Evolutionary conservation across 176 grass and related monocot genomes (phyloP), one percentile per base, ranked within the genome.

Genomic region (Eragrostis nindensis): DNA sequence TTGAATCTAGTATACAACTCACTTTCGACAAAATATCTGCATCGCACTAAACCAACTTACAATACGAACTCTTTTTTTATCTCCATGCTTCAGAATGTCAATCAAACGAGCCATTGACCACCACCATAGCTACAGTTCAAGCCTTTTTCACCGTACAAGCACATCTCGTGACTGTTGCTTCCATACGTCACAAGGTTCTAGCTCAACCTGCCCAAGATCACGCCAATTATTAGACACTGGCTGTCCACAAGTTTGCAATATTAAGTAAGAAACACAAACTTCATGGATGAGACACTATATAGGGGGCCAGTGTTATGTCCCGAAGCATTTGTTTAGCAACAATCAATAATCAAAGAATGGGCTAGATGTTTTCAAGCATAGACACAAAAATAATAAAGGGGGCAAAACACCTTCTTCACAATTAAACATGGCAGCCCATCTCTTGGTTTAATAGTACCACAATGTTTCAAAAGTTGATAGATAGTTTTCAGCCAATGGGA

Each of bases 111-210:
- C 4, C 18, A 55, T 24, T 7, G 1, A 66, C 73, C 36, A 1
- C 19, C 59, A 26, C 25, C 5, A 45, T 27, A 9, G 36, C 32
- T 19, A 44, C 13, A 19, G 15, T 80, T 55, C 0, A 67, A 27
- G 48, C 48, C 70, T 36, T 68, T 75, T 68, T 91, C 80, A 89
- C 42, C 78, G 66, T 30, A 74, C 80, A 85, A 85, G 85, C 70
- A 93, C 77, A 48, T 91, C 90, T 18, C 86, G 90, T 6, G 90
- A 95, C 54, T 91, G 90, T 54, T 98, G 88, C 76, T 95, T 93
- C 96, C 96, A 95, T 47, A 95, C 60, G 80, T 95, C 90, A 75
- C 81, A 93, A 11, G 90, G 75, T 32, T 93, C 92, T 24, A 88
- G 48, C 68, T 93, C 86, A 18, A 86, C 70, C 94, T 97, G 78